phyloP scores from a whole-genome alignment of 179 eudicot genomes.

The Kewa caespitosa region DNA sequence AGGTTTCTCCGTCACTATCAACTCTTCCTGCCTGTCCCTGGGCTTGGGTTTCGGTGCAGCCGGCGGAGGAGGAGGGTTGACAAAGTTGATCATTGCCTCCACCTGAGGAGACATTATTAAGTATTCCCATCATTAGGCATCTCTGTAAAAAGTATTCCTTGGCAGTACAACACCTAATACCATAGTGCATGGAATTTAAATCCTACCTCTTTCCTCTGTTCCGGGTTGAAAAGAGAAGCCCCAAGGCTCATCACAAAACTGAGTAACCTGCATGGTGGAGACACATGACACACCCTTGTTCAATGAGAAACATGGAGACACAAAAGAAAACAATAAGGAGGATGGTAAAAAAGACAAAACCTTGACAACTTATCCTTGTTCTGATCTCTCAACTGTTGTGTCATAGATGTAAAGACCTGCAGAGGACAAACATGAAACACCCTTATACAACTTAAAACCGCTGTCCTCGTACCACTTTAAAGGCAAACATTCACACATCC shows the following conservation, averaged over 20 bases:
- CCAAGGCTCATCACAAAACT: slow-evolving; percentile 45
- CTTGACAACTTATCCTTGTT: slow-evolving; percentile 53
- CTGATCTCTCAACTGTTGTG: slow-evolving; percentile 46
- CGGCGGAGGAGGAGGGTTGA: slow-evolving; percentile 35
- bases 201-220: slow-evolving; percentile 77
- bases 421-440: slow-evolving; percentile 14
- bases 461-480: background rate
- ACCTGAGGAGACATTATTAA: slow-evolving; percentile 59
- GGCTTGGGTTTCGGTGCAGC: slow-evolving; percentile 31
- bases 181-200: background rate
- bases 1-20: slow-evolving; percentile 34
- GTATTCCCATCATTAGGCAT: slow-evolving; percentile 11
- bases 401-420: slow-evolving; percentile 73
- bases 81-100: slow-evolving; percentile 44
- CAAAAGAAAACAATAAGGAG: slow-evolving; percentile 10
- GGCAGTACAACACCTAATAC: no score
- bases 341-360: slow-evolving; percentile 41
- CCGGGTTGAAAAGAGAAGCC: slow-evolving; percentile 52
- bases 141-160: background rate
- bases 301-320: slow-evolving; percentile 5
- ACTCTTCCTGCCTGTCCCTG: slow-evolving; percentile 40
- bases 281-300: no score
- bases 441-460: slow-evolving; percentile 5
- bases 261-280: slow-evolving; percentile 61
- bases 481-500: background rate